Evolutionary conservation across 345 rosid species (phyloP).

Genomic region (Noccaea caerulescens): DNA sequence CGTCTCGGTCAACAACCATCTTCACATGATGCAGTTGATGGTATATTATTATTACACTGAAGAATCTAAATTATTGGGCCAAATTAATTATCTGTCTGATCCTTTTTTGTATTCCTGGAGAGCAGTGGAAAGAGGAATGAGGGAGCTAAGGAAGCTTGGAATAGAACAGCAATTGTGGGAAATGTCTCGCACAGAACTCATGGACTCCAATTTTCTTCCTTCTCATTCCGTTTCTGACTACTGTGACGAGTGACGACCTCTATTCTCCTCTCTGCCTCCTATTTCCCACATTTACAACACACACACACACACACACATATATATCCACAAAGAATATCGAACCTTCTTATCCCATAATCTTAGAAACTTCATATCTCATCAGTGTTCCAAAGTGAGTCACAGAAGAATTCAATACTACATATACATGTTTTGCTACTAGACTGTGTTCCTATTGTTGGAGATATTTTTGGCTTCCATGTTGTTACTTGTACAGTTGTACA

Average conservation of each 20-base stretch:
- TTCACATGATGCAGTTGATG: conserved; percentile 81
- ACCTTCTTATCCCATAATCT: background rate
- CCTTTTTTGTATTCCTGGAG: background rate
- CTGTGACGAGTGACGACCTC: conserved; percentile 36
- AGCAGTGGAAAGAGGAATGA: conserved; percentile 78
- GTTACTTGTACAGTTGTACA: conserved; percentile 20
- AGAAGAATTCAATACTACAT: too few species aligned
- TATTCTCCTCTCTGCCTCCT: background rate
- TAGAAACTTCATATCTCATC: conserved; percentile 2
- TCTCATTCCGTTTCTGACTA: conserved; percentile 41
- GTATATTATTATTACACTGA: conserved; percentile 38
- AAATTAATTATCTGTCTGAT: background rate
- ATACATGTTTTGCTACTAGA: conserved; percentile 6
- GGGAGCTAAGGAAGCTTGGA: conserved; percentile 82
- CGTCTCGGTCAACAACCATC: conserved; percentile 62
- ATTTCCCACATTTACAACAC: conserved; percentile 9
- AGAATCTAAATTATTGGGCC: background rate
- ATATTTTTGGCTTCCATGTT: conserved; percentile 7
- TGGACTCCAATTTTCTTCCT: conserved; percentile 46
- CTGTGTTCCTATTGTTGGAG: conserved; percentile 2
- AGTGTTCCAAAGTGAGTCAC: background rate
- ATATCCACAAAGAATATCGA: background rate
- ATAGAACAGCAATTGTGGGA: conserved; percentile 93
- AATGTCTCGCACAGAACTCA: conserved; percentile 74
- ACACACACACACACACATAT: background rate